phyloP scores from a whole-genome alignment of 2,329 filamentous ascomycete species.

The Aureobasidium uvarum region DNA sequence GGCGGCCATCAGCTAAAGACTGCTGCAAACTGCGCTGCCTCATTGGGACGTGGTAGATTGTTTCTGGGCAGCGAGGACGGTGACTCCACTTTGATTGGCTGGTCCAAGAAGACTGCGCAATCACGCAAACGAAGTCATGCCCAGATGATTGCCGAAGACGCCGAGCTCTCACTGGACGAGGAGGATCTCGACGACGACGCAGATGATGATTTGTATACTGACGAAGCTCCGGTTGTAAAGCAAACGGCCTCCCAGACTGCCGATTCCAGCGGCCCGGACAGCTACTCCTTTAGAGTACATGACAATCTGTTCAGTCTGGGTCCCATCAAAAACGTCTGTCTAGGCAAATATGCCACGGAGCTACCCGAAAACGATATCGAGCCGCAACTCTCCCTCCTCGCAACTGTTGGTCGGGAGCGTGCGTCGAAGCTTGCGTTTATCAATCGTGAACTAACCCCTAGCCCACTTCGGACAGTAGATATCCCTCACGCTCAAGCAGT shows the following conservation, averaged over 20 bases:
- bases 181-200: constrained; percentile 61
- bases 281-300: constrained; percentile 71
- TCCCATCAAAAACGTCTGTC: constrained; percentile 71
- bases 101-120: constrained; percentile 65
- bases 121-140: constrained; percentile 62
- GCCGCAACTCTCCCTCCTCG: constrained; percentile 52
- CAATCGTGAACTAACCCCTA: constrained; percentile 73
- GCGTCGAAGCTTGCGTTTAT: constrained; percentile 71
- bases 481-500: constrained; percentile 71
- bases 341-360: constrained; percentile 56
- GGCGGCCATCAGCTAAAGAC: constrained; percentile 63
- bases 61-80: constrained; percentile 84
- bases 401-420: constrained; percentile 61
- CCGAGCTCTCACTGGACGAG: constrained; percentile 49
- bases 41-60: constrained; percentile 64
- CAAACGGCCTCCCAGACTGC: constrained; percentile 38
- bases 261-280: constrained; percentile 54
- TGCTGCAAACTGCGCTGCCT: constrained; percentile 66
- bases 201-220: constrained; percentile 63
- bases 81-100: constrained; percentile 78
- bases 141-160: constrained; percentile 56
- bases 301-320: constrained; percentile 76
- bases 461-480: constrained; percentile 65
- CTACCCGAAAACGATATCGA: constrained; percentile 34
- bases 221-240: constrained; percentile 50